A percentile compares a stretch with the other conserved stretches of the same genome.
Evolutionary conservation across 345 rosid species (phyloP).

Genomic region (Viola odorata): DNA sequence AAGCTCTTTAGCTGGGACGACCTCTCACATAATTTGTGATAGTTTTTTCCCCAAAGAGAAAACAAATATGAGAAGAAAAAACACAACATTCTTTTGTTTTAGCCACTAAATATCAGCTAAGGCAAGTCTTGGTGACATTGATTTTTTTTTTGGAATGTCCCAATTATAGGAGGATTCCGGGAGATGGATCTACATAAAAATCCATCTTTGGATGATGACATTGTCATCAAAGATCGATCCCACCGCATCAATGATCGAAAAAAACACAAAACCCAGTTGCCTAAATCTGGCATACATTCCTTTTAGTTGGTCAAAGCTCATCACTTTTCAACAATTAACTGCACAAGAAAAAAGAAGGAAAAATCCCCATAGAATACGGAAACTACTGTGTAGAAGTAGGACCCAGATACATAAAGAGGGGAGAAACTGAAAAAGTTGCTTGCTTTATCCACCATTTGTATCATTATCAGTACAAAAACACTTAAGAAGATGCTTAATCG

Average conservation of each 20-base stretch:
- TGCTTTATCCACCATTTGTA: background rate
- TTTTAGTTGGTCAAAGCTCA: background rate
- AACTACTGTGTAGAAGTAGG: background rate
- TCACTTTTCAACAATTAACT: background rate
- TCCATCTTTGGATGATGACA: too few species aligned
- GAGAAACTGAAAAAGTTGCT: background rate
- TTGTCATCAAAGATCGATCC: too few species aligned
- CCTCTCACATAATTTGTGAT: too few species aligned
- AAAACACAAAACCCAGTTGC: slow-evolving; percentile 1
- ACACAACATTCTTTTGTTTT: too few species aligned
- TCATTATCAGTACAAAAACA: background rate
- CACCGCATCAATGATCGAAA: background rate
- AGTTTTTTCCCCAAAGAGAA: too few species aligned
- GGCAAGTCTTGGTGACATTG: too few species aligned
- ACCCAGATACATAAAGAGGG: background rate
- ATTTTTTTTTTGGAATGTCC: too few species aligned
- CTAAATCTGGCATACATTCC: background rate
- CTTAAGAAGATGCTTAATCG: background rate
- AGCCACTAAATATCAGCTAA: too few species aligned
- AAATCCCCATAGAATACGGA: background rate
- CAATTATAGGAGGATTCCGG: too few species aligned
- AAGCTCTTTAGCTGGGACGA: background rate
- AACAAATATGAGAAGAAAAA: too few species aligned
- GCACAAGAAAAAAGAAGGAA: background rate
- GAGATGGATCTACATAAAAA: too few species aligned